Evolutionary conservation across 805 yeast species (phyloP).

Genomic region (Kregervanrija fluxuum): DNA sequence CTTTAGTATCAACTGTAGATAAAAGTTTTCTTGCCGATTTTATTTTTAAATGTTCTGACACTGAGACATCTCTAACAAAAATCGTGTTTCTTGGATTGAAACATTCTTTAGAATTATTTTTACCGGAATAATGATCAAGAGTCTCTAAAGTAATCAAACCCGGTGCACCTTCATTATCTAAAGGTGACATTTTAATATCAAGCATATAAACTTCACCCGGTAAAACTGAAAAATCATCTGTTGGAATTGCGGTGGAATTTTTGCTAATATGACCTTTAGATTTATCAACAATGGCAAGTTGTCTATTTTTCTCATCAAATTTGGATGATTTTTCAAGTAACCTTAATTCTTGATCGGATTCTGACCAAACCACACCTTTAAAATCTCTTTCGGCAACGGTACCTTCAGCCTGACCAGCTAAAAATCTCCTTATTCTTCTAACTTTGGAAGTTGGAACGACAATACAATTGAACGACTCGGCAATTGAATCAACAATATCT

Average conservation of each 20-base stretch:
- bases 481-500: constrained; percentile 75
- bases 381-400: constrained; percentile 86
- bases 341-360: constrained; percentile 64
- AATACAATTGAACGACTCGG: constrained; percentile 71
- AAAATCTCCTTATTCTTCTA: constrained; percentile 84
- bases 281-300: constrained; percentile 34
- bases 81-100: constrained; percentile 62
- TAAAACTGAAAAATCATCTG: constrained; percentile 62
- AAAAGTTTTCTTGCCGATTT: constrained; percentile 67
- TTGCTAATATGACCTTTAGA: constrained; percentile 29
- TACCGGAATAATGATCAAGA: constrained; percentile 57
- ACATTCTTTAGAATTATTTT: constrained; percentile 44
- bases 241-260: constrained; percentile 58
- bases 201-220: constrained; percentile 84
- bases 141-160: constrained; percentile 67
- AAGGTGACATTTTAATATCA: constrained; percentile 76
- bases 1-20: constrained; percentile 58
- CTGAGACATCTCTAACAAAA: constrained; percentile 81
- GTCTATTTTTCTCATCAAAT: constrained; percentile 20
- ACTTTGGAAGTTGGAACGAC: constrained; percentile 92
- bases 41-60: constrained; percentile 67
- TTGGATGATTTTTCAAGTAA: constrained; percentile 39
- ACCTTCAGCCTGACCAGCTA: constrained; percentile 94
- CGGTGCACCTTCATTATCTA: constrained; percentile 39
- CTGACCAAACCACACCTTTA: constrained; percentile 88